Conservation (phyloP, 345 rosid genomes). For the Hibiscus trionum region DNA sequence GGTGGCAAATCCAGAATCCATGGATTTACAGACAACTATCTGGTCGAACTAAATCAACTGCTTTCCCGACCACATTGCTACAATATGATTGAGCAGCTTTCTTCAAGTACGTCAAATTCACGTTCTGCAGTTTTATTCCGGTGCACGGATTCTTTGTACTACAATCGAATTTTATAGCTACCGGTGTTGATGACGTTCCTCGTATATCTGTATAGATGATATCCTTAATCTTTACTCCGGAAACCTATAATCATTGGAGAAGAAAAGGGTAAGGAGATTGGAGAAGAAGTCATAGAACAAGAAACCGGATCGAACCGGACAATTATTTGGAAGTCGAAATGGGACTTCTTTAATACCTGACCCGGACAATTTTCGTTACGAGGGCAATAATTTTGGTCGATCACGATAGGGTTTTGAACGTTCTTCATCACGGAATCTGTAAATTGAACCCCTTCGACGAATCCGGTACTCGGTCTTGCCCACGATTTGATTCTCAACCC, state of each 20-base stretch:
- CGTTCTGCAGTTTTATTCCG: conserved; percentile 20
- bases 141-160: conserved; percentile 28
- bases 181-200: conserved; percentile 30
- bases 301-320: too few relatives aligned
- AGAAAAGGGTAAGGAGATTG: too few relatives aligned
- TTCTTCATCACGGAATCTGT: conserved; percentile 26
- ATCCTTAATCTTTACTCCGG: conserved; percentile 29
- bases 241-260: not conserved
- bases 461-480: conserved; percentile 56
- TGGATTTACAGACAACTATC: conserved; percentile 20
- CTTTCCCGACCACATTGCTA: conserved; percentile 20
- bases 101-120: conserved; percentile 20
- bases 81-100: conserved; percentile 28
- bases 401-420: conserved; percentile 44
- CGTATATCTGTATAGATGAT: conserved; percentile 26
- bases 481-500: conserved; percentile 62
- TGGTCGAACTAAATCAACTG: conserved; percentile 22
- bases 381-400: conserved; percentile 63
- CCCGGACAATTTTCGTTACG: conserved; percentile 35
- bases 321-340: not conserved
- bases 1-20: not conserved
- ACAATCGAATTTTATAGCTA: conserved; percentile 30
- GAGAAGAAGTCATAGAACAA: too few relatives aligned
- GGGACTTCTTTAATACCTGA: conserved; percentile 17
- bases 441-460: conserved; percentile 38